phyloP scores from a whole-genome alignment of 495 filamentous ascomycete genomes.

The Aspergillus olivimuriae region DNA sequence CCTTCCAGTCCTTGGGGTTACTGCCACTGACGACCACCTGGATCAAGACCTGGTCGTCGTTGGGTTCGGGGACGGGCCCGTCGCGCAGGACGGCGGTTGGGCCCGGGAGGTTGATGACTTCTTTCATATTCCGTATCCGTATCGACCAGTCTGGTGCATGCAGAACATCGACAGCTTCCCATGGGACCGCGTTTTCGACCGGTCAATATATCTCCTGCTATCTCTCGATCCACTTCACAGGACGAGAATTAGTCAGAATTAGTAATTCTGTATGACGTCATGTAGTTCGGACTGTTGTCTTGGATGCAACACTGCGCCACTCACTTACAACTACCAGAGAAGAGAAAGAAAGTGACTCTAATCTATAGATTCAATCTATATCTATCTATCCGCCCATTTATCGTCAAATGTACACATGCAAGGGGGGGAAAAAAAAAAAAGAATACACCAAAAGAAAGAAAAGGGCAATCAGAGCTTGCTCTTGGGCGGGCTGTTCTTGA shows the following conservation, averaged over 20 bases:
- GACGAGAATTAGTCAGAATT: too few relatives aligned
- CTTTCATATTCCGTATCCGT: conserved; percentile 19
- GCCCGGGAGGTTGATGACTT: conserved; percentile 13
- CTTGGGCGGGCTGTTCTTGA: conserved; percentile 43
- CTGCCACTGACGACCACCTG: conserved; percentile 62
- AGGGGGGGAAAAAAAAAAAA: not conserved
- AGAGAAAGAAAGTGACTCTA: too few relatives aligned
- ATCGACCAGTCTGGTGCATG: too few relatives aligned
- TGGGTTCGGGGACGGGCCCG: conserved; percentile 48
- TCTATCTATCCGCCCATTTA: not conserved
- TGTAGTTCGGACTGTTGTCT: too few relatives aligned
- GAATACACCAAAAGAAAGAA: not conserved
- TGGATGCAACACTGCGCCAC: too few relatives aligned
- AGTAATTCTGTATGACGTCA: too few relatives aligned
- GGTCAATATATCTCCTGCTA: too few relatives aligned
- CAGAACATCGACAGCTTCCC: too few relatives aligned
- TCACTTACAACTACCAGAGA: too few relatives aligned
- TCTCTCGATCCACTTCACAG: too few relatives aligned
- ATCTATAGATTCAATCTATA: not conserved
- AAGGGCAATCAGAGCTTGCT: conserved; percentile 31
- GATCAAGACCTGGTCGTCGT: conserved; percentile 60
- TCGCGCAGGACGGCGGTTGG: conserved; percentile 10
- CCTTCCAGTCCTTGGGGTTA: conserved; percentile 71
- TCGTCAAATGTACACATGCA: not conserved
- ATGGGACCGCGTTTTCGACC: too few relatives aligned